Conservation (phyloP, 179 eudicot genomes). For the Beta corolliflora region DNA sequence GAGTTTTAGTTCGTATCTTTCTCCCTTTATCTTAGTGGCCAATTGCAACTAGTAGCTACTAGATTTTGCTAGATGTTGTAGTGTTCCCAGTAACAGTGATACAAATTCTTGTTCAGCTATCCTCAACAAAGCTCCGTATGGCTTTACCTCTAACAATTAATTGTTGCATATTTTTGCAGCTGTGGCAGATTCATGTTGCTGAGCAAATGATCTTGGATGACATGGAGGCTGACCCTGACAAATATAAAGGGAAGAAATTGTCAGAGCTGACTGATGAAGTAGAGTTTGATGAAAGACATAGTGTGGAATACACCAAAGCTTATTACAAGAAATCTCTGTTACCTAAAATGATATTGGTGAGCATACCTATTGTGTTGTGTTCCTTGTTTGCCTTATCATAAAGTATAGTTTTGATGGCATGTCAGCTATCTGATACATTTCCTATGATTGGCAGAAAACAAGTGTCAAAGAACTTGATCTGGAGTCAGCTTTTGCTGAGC, state of each 20-base stretch:
- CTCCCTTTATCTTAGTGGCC: not conserved
- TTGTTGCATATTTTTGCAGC: slow-evolving; percentile 42
- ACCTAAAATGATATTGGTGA: slow-evolving; percentile 66
- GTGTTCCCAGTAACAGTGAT: not conserved
- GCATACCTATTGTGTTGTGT: slow-evolving; percentile 21
- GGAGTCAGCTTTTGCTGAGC: slow-evolving; percentile 94
- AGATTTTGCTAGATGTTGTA: not conserved
- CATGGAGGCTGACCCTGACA: slow-evolving; percentile 79
- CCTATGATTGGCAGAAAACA: slow-evolving; percentile 59
- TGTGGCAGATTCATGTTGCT: slow-evolving; percentile 92
- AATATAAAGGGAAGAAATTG: slow-evolving; percentile 67
- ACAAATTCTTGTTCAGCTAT: not conserved
- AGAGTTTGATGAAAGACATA: slow-evolving; percentile 75
- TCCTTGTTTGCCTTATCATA: slow-evolving; percentile 3
- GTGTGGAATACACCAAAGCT: slow-evolving; percentile 59
- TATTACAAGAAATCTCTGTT: slow-evolving; percentile 54
- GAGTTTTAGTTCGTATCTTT: not conserved
- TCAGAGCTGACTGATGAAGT: slow-evolving; percentile 80
- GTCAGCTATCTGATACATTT: slow-evolving; percentile 13
- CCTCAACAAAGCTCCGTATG: no score
- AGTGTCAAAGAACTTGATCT: slow-evolving; percentile 89
- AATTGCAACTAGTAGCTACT: not conserved
- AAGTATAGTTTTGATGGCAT: not conserved
- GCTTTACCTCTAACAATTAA: not conserved
- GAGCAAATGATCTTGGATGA: slow-evolving; percentile 97